A percentile compares a stretch with the other conserved stretches of the same genome.
Conservation (phyloP, 208 protist genomes). For the Crithidia bombi region DNA sequence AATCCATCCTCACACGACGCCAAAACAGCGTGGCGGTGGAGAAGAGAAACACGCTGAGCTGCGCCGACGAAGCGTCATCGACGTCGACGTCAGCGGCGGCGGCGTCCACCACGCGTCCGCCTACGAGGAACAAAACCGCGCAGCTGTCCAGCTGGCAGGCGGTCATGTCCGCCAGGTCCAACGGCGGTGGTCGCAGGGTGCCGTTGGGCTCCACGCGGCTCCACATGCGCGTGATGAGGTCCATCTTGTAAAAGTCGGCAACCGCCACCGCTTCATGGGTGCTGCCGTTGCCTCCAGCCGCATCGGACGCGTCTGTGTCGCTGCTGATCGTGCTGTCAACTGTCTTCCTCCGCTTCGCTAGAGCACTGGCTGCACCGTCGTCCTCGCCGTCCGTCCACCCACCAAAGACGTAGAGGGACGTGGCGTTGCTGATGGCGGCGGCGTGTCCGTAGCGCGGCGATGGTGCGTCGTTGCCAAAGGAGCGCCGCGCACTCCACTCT, state of each 20-base stretch:
- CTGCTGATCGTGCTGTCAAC: neutral
- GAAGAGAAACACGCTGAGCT: conserved; percentile 61
- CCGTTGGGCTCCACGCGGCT: conserved; percentile 54
- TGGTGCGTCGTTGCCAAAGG: conserved; percentile 43
- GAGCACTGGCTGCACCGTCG: neutral
- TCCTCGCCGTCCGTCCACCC: conserved; percentile 23
- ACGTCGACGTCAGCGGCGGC: neutral
- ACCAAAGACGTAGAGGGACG: conserved; percentile 50
- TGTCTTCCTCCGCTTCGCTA: neutral
- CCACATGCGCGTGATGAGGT: conserved; percentile 68
- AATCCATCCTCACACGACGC: conserved; percentile 47
- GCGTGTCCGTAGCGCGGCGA: conserved; percentile 67
- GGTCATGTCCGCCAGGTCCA: conserved; percentile 64
- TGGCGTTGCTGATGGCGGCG: conserved; percentile 26
- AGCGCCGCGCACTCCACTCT: conserved; percentile 45
- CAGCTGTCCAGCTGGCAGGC: conserved; percentile 39
- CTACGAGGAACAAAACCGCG: conserved; percentile 60
- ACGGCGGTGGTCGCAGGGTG: conserved; percentile 49
- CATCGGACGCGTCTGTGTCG: neutral
- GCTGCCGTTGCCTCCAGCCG: neutral
- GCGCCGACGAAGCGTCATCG: neutral
- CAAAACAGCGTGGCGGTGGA: conserved; percentile 63
- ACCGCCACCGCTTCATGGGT: conserved; percentile 15
- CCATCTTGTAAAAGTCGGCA: conserved; percentile 67
- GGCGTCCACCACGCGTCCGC: conserved; percentile 26